Evolutionary conservation across 306 rosid genomes (phyloP).

Genomic region (Vigna reflexopilosa): DNA sequence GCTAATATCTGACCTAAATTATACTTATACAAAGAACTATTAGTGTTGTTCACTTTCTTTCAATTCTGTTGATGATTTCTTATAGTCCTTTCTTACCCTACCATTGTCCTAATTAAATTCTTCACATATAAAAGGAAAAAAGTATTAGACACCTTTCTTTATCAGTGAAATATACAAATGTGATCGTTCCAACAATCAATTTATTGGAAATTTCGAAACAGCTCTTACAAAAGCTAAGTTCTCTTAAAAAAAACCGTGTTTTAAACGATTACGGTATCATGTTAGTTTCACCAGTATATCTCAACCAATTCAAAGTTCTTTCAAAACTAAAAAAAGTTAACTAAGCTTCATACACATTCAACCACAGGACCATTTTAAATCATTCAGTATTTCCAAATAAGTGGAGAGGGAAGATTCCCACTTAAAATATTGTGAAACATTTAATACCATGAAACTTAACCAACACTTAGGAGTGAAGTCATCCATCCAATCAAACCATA

Average conservation of each 20-base stretch:
- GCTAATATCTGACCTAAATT: too few relatives aligned
- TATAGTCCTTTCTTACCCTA: neutral
- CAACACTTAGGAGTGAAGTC: neutral
- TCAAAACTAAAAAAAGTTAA: neutral
- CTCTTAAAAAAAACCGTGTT: neutral
- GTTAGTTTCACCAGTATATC: neutral
- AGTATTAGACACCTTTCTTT: neutral
- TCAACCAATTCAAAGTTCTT: conserved; percentile 19
- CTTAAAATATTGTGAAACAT: neutral
- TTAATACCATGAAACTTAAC: neutral
- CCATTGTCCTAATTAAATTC: neutral
- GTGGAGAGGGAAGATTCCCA: conserved; percentile 1
- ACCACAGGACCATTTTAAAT: neutral
- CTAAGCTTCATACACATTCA: conserved; percentile 14
- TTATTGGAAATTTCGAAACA: neutral
- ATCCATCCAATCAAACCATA: conserved; percentile 27
- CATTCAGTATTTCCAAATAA: neutral
- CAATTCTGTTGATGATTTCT: neutral
- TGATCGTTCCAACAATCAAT: neutral
- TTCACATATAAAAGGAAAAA: neutral
- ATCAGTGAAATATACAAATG: neutral
- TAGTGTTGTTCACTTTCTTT: neutral
- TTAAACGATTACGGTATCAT: neutral
- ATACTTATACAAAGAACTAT: too few relatives aligned
- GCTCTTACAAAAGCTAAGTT: neutral